phyloP scores from a whole-genome alignment of 2,329 filamentous ascomycete species.

The Aspergillus sp. region DNA sequence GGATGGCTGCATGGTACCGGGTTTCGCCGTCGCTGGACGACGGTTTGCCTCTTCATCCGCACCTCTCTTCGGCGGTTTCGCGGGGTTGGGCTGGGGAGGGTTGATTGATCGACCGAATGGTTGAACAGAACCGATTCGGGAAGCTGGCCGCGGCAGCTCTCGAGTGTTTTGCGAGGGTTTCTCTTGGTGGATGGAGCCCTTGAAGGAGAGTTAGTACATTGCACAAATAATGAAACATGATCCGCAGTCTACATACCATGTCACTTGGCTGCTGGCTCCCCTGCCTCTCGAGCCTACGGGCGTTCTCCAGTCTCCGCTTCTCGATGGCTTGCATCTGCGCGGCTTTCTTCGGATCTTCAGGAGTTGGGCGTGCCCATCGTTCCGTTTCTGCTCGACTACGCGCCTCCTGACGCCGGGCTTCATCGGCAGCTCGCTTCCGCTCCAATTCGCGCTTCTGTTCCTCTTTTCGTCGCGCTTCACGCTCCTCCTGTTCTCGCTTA shows the following conservation, averaged over 20 bases:
- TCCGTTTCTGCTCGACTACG: conserved; percentile 59
- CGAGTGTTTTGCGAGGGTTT: conserved; percentile 32
- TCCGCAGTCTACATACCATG: conserved; percentile 27
- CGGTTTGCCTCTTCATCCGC: conserved; percentile 60
- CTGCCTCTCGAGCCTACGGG: conserved; percentile 45
- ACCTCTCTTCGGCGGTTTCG: conserved; percentile 71
- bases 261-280: conserved; percentile 44
- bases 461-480: conserved; percentile 72
- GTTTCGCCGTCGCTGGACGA: conserved; percentile 37
- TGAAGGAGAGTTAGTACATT: not conserved
- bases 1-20: conserved; percentile 57
- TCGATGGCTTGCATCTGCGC: conserved; percentile 61
- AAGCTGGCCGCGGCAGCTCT: conserved; percentile 51
- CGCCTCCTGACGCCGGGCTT: conserved; percentile 61
- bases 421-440: conserved; percentile 67
- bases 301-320: conserved; percentile 48
- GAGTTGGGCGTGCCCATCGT: conserved; percentile 44
- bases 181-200: conserved; percentile 30
- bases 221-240: not conserved
- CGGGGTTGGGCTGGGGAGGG: conserved; percentile 62
- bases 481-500: conserved; percentile 82
- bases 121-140: conserved; percentile 46
- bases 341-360: conserved; percentile 63
- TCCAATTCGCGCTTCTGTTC: conserved; percentile 81
- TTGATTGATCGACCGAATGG: conserved; percentile 62